A percentile compares a stretch with the other conserved stretches of the same genome.
These are phyloP conservation scores for Tylopilus orsonianus DNA, from an alignment of 1,284 basidiomycete species.

Conservation along the genomic window DNA sequence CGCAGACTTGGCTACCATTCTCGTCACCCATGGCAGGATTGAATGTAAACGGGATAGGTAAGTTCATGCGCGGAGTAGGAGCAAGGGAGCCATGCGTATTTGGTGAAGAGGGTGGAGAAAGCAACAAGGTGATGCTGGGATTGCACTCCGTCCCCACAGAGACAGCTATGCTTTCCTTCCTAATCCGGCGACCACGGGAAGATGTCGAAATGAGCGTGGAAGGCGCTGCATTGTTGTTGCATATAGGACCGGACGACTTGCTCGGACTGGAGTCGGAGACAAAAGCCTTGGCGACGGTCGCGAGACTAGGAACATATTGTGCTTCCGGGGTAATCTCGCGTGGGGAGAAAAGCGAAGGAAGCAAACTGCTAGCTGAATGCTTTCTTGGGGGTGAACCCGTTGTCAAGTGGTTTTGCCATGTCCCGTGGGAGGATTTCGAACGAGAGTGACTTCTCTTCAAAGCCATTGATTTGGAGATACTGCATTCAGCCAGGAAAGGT, in stretches of 20 bases:
- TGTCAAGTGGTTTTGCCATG: neutral
- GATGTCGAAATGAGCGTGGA: neutral
- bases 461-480: neutral
- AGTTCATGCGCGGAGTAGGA: constrained; percentile 6
- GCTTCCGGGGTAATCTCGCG: constrained; percentile 3
- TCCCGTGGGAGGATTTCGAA: constrained; percentile 19
- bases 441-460: constrained; percentile 15
- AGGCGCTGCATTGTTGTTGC: neutral
- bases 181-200: constrained; percentile 18
- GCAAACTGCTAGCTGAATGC: constrained; percentile 15
- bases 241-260: neutral
- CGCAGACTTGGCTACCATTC: neutral
- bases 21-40: neutral
- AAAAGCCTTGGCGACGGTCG: constrained; percentile 13
- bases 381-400: constrained; percentile 13
- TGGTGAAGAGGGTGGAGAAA: constrained; percentile 29
- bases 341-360: constrained; percentile 18
- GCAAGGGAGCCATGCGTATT: constrained; percentile 1
- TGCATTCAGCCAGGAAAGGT: constrained; percentile 1
- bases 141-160: constrained; percentile 4
- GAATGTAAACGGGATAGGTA: neutral
- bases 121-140: constrained; percentile 24
- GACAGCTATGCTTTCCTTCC: constrained; percentile 13
- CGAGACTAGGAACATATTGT: constrained; percentile 11
- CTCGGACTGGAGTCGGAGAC: constrained; percentile 4